A percentile compares a stretch with the other conserved stretches of the same genome.
phyloP scores from a whole-genome alignment of 371 early-diverging fungal species.

The Lichtheimia hyalospora region DNA sequence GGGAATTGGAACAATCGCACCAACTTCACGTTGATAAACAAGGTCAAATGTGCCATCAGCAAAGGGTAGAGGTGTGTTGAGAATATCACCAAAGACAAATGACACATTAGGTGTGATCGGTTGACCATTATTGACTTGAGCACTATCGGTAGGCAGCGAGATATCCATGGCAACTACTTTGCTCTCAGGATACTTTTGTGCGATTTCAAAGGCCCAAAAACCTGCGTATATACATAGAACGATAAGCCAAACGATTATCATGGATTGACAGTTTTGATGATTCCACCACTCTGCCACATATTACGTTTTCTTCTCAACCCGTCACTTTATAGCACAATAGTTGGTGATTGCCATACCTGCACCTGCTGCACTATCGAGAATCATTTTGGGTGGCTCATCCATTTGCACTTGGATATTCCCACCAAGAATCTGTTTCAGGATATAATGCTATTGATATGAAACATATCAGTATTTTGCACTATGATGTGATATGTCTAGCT shows the following conservation, averaged over 20 bases:
- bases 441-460: slow-evolving; percentile 23
- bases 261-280: neutral
- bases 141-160: slow-evolving; percentile 8
- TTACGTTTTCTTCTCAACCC: no score
- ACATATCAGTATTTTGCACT: neutral
- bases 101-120: slow-evolving; percentile 12
- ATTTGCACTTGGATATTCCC: slow-evolving; percentile 20
- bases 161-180: slow-evolving; percentile 36
- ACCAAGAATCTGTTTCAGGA: slow-evolving; percentile 28
- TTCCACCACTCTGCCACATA: no score
- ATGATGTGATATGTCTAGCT: neutral
- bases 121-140: neutral
- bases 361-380: slow-evolving; percentile 31
- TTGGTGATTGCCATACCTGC: slow-evolving; percentile 11
- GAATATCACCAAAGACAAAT: slow-evolving; percentile 32
- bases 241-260: neutral
- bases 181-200: slow-evolving; percentile 25
- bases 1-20: slow-evolving; percentile 30
- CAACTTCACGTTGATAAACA: slow-evolving; percentile 60
- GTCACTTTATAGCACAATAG: no score
- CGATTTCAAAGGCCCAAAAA: slow-evolving; percentile 26
- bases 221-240: neutral
- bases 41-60: slow-evolving; percentile 58
- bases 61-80: slow-evolving; percentile 24
- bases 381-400: slow-evolving; percentile 13